These are phyloP conservation scores for Chaetomium fimeti DNA, from an alignment of 495 filamentous ascomycete genomes.

Conservation along the genomic window DNA sequence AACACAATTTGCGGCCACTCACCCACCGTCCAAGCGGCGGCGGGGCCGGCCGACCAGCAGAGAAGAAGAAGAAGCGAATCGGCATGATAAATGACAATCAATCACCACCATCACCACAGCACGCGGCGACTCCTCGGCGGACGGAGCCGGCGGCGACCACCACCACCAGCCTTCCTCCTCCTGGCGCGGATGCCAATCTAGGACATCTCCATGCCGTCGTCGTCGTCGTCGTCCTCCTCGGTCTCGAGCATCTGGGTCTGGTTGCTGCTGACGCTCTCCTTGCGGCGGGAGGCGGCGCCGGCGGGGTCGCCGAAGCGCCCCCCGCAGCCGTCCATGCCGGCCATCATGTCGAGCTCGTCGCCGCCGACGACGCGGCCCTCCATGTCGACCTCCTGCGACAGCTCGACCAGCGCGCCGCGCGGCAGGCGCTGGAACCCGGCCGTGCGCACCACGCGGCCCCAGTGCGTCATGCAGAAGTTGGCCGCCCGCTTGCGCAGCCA, in stretches of 20 bases:
- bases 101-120: neutral
- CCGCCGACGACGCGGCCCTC: conserved; percentile 86
- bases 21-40: too few species aligned
- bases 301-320: conserved; percentile 50
- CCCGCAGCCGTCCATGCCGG: conserved; percentile 54
- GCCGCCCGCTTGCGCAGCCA: conserved; percentile 88
- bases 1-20: too few species aligned
- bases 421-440: conserved; percentile 78
- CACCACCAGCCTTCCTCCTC: conserved; percentile 1
- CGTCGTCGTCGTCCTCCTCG: conserved; percentile 71
- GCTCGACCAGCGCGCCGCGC: conserved; percentile 73
- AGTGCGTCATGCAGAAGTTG: conserved; percentile 83
- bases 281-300: conserved; percentile 51
- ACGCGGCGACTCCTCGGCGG: neutral
- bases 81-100: too few species aligned
- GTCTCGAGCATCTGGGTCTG: conserved; percentile 57
- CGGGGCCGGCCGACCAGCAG: too few species aligned
- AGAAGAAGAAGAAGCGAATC: too few species aligned
- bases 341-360: conserved; percentile 71
- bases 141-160: neutral
- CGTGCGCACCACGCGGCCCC: conserved; percentile 91
- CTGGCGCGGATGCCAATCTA: conserved; percentile 27
- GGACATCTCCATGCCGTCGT: conserved; percentile 58
- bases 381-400: conserved; percentile 89
- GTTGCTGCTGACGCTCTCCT: conserved; percentile 59